Conservation (phyloP, 192 early-diverging fungal species). For the Rhizoclosmatium globosum region DNA sequence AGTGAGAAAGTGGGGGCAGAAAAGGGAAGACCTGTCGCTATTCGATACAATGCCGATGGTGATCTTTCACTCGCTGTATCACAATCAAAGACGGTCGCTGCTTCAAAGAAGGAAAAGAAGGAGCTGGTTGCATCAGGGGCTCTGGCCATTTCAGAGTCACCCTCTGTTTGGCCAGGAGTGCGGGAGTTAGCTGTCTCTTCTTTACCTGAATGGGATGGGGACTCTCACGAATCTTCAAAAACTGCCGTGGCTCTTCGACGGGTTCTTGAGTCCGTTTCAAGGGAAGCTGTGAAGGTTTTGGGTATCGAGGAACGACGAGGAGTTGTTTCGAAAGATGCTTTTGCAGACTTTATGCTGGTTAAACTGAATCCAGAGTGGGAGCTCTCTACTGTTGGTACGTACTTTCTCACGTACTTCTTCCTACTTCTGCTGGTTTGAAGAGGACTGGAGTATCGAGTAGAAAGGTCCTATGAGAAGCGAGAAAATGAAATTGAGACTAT, state of each 20-base stretch:
- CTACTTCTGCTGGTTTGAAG: too few relatives aligned
- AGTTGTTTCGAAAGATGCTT: conserved; percentile 11
- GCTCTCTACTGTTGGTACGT: conserved; percentile 29
- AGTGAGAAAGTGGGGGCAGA: too few relatives aligned
- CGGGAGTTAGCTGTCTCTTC: background rate
- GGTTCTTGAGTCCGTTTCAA: conserved; percentile 20
- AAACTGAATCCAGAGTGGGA: conserved; percentile 37
- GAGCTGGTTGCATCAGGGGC: conserved; percentile 14
- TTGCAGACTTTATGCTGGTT: conserved; percentile 41
- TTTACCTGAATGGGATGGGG: background rate
- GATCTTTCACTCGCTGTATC: background rate
- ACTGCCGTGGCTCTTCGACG: background rate
- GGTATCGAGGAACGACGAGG: conserved; percentile 20
- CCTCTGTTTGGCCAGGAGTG: conserved; percentile 31
- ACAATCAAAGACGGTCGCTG: background rate
- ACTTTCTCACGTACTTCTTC: background rate
- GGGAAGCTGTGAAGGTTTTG: conserved; percentile 10
- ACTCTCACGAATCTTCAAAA: conserved; percentile 1
- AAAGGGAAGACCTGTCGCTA: background rate
- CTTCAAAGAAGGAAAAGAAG: background rate
- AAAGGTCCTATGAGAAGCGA: too few relatives aligned
- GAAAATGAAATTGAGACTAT: too few relatives aligned
- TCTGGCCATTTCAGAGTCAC: conserved; percentile 14
- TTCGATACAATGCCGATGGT: background rate
- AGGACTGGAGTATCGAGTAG: too few relatives aligned